Base-by-base conservation (phyloP, 2,329 filamentous ascomycete genomes). In the Colletotrichum kahawae region DNA sequence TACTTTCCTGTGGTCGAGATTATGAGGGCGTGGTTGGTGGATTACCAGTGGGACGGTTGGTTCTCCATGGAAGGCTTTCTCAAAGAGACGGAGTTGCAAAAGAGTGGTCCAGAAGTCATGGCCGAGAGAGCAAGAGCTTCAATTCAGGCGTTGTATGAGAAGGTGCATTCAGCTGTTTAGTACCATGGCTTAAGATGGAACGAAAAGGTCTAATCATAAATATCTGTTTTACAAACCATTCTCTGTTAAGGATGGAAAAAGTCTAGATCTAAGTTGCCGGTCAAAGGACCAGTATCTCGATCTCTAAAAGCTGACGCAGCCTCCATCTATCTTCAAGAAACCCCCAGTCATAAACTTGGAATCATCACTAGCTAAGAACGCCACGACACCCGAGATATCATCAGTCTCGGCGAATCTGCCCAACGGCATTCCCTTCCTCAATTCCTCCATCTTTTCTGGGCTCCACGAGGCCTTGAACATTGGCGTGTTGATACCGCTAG, bases 331-430 rank as follows among this genome's bases (percentile, higher is more conserved):
- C 54, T 57, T 57, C 21, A 57, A 29, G 27, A 18, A 29, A 9
- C 54, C 54, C 13, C 54, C 54, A 16, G 54, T 57, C 54, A 57
- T 57, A 18, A 57, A 57, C 54, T 57, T 57, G 21, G 54, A 57
- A 10, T 57, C 54, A 57, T 57, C 54, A 1, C 54, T 29, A 27
- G 54, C 54, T 13, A 57, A 57, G 14, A 57, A 57, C 21, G 21
- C 27, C 21, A 57, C 54, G 21, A 57, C 54, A 57, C 24, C 54
- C 13, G 24, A 24, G 3, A 57, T 29, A 18, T 57, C 54, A 24
- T 24, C 27, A 16, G 54, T 29, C 27, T 57, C 54, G 4, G 54
- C 54, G 1, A 29, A 57, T 18, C 24, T 57, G 8, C 54, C 54
- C 2, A 57, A 7, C 7, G 54, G 54, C 54, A 57, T 57, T 8